Evolutionary conservation across 768 basidiomycete species (phyloP), one percentile per base, ranked within the genome.

Genomic region (Boletus insuetus): DNA sequence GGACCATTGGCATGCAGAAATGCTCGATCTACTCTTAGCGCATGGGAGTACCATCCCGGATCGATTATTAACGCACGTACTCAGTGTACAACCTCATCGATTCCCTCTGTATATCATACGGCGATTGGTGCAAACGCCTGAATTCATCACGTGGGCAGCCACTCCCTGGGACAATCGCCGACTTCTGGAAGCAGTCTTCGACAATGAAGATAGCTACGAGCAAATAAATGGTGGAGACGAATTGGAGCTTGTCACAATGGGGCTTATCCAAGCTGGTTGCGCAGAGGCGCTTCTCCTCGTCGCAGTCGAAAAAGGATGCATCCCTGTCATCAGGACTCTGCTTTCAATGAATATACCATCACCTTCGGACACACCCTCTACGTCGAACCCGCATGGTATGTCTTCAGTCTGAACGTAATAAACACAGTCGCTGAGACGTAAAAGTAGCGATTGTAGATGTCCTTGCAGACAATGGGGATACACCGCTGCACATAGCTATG

Each of bases 301-400:
- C 12, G 60, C 61, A 0, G 43, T 54, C 19, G 49, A 35, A 16
- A 62, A 32, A 2, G 52, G 52, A 38, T 62, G 49, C 5, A n/a
- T 54, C 5, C 32, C 40, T 1, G 35, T 47, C 5, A 4, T 56
- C 10, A 19, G 16, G 6, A 10, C 35, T 5, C 20, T 61, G 7
- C 32, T 61, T 22, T 49, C 45, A 1, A 14, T 39, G 11, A 9
- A 22, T 13, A 6, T 20, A 3, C 0, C 58, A 16, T 11, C 16
- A 17, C 4, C 6, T 2, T 31, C 20, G 32, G 32, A 34, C 3
- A 13, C 7, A n/a, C 17, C 34, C n/a, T 31, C 16, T 9, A 24
- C 11, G 6, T 42, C 26, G 14, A 20, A 34, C 20, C 2, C n/a
- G 8, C 3, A 4, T 42, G 38, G 58, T 58, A 8, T 1, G 56